Percentiles rank a stretch among this genome's conserved stretches.
Conservation (phyloP, 1,284 basidiomycete species). For the Ustilago shanxiensis region DNA sequence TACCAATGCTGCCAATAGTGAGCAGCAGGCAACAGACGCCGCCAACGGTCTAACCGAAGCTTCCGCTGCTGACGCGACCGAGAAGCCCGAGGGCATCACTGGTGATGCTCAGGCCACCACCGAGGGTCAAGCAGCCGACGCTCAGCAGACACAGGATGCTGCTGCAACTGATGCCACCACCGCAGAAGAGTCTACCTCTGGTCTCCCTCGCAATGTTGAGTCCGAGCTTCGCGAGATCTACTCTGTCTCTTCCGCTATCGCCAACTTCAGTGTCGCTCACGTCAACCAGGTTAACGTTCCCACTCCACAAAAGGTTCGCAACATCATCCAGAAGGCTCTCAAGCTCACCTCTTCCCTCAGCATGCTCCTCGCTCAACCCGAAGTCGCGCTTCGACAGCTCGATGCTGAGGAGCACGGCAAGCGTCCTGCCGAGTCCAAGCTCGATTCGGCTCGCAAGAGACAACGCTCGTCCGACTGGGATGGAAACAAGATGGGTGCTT, state of each 20-base stretch:
- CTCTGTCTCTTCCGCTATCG: conserved; percentile 54
- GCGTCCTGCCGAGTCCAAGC: conserved; percentile 42
- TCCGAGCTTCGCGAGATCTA: conserved; percentile 52
- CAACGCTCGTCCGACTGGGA: conserved; percentile 52
- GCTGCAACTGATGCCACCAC: conserved; percentile 8
- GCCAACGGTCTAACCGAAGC: conserved; percentile 13
- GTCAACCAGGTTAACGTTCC: conserved; percentile 45
- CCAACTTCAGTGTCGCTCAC: conserved; percentile 55
- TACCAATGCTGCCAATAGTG: conserved; percentile 33
- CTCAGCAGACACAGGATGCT: neutral
- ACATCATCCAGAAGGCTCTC: conserved; percentile 50
- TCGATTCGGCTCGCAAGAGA: conserved; percentile 51
- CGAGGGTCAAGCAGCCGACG: conserved; percentile 15
- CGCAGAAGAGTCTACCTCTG: conserved; percentile 18
- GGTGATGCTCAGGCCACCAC: neutral
- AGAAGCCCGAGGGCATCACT: neutral
- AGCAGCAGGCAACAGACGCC: conserved; percentile 19
- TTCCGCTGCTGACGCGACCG: neutral
- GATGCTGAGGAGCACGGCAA: conserved; percentile 44
- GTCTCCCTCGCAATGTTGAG: conserved; percentile 38
- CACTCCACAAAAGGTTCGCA: conserved; percentile 48
- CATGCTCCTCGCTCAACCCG: conserved; percentile 51
- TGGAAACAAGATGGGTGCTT: conserved; percentile 11
- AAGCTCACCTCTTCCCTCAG: conserved; percentile 59
- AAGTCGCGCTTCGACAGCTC: conserved; percentile 48